Evolutionary conservation across 768 basidiomycete genomes (phyloP).

Genomic region (Fistulinella prunicolor): DNA sequence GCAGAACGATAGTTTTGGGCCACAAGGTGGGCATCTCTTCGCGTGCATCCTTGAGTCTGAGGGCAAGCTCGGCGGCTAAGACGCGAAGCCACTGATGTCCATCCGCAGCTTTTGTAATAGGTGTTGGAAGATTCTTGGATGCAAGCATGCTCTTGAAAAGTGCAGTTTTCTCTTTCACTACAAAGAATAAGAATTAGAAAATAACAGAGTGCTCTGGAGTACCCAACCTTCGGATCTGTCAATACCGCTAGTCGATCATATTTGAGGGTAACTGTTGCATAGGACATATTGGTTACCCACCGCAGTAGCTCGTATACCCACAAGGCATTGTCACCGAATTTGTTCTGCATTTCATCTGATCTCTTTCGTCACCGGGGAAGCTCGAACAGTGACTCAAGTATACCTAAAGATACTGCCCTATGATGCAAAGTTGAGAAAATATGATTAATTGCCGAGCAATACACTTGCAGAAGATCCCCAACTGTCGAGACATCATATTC

Average conservation of each 20-base stretch:
- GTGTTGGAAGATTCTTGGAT: conserved; percentile 87
- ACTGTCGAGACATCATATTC: conserved; percentile 90
- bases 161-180: conserved; percentile 82
- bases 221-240: conserved; percentile 80
- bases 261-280: neutral
- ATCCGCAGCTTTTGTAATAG: conserved; percentile 68
- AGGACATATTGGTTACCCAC: conserved; percentile 38
- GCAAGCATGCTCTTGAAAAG: conserved; percentile 92
- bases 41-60: conserved; percentile 81
- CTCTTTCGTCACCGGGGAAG: conserved; percentile 4
- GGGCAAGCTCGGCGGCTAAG: conserved; percentile 84
- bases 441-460: neutral
- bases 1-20: conserved; percentile 89
- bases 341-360: conserved; percentile 72
- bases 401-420: conserved; percentile 60
- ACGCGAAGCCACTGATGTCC: conserved; percentile 91
- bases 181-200: neutral
- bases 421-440: conserved; percentile 1
- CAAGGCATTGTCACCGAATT: conserved; percentile 76
- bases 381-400: conserved; percentile 6
- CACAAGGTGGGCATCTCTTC: conserved; percentile 70
- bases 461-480: conserved; percentile 79
- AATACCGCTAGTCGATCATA: conserved; percentile 57
- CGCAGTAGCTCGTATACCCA: conserved; percentile 94
- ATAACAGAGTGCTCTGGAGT: neutral